Conservation (phyloP, 2,329 filamentous ascomycete genomes). For the Colletotrichum paranaense region DNA sequence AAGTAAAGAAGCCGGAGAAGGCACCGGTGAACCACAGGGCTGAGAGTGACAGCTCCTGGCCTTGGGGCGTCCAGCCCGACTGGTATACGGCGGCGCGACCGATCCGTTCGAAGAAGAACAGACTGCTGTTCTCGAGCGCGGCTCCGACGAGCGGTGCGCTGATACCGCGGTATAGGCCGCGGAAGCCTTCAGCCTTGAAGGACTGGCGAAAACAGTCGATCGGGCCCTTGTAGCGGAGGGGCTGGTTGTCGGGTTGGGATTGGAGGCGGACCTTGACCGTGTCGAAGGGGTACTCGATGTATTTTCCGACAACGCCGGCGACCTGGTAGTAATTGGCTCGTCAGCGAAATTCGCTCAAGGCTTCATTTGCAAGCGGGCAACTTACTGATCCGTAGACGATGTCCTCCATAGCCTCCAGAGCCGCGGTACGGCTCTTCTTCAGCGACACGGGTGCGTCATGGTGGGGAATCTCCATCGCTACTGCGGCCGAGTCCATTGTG, state of each 20-base stretch:
- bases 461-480: conserved; percentile 35
- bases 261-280: conserved; percentile 98
- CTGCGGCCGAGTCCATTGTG: conserved; percentile 33
- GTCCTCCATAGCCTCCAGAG: conserved; percentile 82
- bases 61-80: conserved; percentile 58
- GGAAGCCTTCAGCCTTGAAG: conserved; percentile 80
- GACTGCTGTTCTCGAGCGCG: conserved; percentile 88
- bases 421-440: conserved; percentile 46
- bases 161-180: conserved; percentile 90
- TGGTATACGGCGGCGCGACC: conserved; percentile 74
- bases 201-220: conserved; percentile 95
- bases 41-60: conserved; percentile 76
- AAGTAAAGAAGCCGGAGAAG: conserved; percentile 88
- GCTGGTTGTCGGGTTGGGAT: conserved; percentile 88
- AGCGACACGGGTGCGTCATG: conserved; percentile 30
- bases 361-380: conserved; percentile 32
- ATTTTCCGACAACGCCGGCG: conserved; percentile 91
- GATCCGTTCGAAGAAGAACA: conserved; percentile 91
- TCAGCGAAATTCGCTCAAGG: background rate
- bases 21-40: conserved; percentile 85
- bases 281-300: conserved; percentile 98
- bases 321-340: conserved; percentile 57
- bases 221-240: conserved; percentile 85
- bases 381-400: conserved; percentile 87
- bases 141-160: conserved; percentile 91